Base-by-base conservation (phyloP, 2,329 filamentous ascomycete species). In the Colletotrichum incanum region DNA sequence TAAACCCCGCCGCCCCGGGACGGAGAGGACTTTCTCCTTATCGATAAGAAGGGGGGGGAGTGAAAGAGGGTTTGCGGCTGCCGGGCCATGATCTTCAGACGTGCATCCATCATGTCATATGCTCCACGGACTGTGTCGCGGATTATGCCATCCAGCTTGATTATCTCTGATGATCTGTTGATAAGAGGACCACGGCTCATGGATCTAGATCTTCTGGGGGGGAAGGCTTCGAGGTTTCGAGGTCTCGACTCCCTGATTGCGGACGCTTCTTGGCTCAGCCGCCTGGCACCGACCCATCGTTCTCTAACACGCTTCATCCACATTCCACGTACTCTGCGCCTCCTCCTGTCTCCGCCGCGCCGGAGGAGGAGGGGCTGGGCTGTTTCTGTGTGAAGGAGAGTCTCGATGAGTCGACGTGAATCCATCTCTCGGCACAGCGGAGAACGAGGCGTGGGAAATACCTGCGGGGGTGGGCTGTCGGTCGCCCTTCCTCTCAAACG, bases 71-170 rank as follows among this genome's bases (percentile, higher is more conserved):
- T 31, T 37, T 49, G n/a, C 54, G 34, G n/a, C 34, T 41, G n/a
- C 54, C 20, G 54, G 50, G 20, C 34, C 34, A 8, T 41, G 54
- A 58, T 58, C 54, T 41, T 11, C 34, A 23, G 34, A 41, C n/a
- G 54, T 6, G 54, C 54, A 39, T 58, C 54, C n/a, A 58, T 58
- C 54, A 58, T 58, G 54, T 58, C 54, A 58, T 58, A 3, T 39
- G 34, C 54, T 41, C 34, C 54, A 58, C 54, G 34, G 54, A 18
- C 16, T 7, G 34, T 28, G 28, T 55, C 23, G n/a, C n/a, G 41
- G 23, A 14, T 49, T 49, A 20, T 39, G 7, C 47, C 20, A 39
- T 49, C 31, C 45, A 45, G 23, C 45, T 26, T 16, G 9, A 23
- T 14, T 39, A 26, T 41, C 31, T 31, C 23, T 26, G 45, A 50